Evolutionary conservation across 352 stramenopile species (phyloP).

Genomic region (Globisporangium paroecandrum): DNA sequence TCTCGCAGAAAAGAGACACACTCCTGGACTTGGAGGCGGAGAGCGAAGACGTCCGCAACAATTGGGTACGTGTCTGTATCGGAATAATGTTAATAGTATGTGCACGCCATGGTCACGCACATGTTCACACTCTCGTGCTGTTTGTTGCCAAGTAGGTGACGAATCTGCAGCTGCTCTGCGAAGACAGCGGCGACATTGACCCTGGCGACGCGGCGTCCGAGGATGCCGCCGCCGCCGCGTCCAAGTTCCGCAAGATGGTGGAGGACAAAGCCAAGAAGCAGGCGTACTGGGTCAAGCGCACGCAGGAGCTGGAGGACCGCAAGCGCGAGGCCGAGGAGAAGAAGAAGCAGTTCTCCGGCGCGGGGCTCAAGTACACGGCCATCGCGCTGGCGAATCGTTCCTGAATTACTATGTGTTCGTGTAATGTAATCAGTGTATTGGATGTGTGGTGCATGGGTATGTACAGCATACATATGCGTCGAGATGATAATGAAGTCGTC

Average conservation of each 20-base stretch:
- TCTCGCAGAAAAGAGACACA: constrained; percentile 54
- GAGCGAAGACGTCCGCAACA: constrained; percentile 50
- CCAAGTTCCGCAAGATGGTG: constrained; percentile 68
- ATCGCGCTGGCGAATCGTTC: constrained; percentile 70
- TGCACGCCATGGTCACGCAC: neutral
- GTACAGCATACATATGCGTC: neutral
- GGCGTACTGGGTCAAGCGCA: constrained; percentile 73
- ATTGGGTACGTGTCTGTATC: constrained; percentile 41
- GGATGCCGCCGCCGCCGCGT: too few species aligned
- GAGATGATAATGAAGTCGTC: neutral
- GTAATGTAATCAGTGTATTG: neutral
- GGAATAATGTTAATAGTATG: neutral
- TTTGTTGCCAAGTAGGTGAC: constrained; percentile 34
- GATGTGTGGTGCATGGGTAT: neutral
- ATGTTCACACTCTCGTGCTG: neutral
- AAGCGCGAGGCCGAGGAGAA: constrained; percentile 72
- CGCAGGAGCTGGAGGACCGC: constrained; percentile 69
- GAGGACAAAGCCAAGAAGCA: constrained; percentile 78
- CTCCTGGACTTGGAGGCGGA: constrained; percentile 75
- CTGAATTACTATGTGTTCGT: constrained; percentile 3
- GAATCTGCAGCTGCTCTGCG: constrained; percentile 68
- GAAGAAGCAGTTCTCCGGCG: constrained; percentile 71
- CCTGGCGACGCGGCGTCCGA: constrained; percentile 20
- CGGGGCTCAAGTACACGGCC: constrained; percentile 82
- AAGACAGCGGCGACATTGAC: constrained; percentile 39